These are phyloP conservation scores for Pisolithus orientalis DNA, from an alignment of 768 basidiomycete species.

Conservation along the genomic window DNA sequence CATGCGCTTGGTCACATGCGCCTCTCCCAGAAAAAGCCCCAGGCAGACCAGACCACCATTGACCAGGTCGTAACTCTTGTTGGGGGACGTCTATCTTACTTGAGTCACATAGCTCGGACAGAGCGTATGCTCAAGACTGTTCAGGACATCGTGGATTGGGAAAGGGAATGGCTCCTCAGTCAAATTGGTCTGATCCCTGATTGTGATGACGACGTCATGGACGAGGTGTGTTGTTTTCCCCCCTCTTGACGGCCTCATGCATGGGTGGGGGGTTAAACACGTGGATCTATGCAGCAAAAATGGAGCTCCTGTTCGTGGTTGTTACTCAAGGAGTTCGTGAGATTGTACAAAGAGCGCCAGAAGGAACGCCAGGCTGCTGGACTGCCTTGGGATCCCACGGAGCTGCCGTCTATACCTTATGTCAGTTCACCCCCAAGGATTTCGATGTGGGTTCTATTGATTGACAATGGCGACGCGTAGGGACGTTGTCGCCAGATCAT, in stretches of 20 bases:
- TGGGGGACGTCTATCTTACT: slow-evolving; percentile 76
- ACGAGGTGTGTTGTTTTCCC: slow-evolving; percentile 51
- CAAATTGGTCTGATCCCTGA: slow-evolving; percentile 76
- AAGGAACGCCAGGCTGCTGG: slow-evolving; percentile 34
- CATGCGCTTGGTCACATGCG: slow-evolving; percentile 48
- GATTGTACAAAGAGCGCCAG: slow-evolving; percentile 46
- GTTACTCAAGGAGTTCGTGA: slow-evolving; percentile 67
- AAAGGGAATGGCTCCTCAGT: slow-evolving; percentile 75
- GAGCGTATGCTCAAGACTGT: slow-evolving; percentile 60
- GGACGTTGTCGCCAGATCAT: slow-evolving; percentile 73
- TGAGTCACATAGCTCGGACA: slow-evolving; percentile 44
- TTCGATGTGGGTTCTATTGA: not conserved
- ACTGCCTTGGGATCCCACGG: slow-evolving; percentile 37
- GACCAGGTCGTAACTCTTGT: slow-evolving; percentile 48
- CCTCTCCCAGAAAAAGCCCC: slow-evolving; percentile 24
- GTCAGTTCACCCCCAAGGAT: slow-evolving; percentile 25
- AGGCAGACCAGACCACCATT: slow-evolving; percentile 29
- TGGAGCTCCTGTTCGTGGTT: slow-evolving; percentile 81
- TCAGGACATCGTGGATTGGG: slow-evolving; percentile 56
- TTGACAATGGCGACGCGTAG: slow-evolving; percentile 25
- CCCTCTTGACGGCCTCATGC: slow-evolving; percentile 1
- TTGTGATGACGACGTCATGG: slow-evolving; percentile 84
- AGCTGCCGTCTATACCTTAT: slow-evolving; percentile 59
- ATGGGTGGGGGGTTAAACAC: not conserved
- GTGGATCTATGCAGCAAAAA: slow-evolving; percentile 49